Evolutionary conservation across 345 rosid species (phyloP).

Genomic region (Pelargonium nanum): DNA sequence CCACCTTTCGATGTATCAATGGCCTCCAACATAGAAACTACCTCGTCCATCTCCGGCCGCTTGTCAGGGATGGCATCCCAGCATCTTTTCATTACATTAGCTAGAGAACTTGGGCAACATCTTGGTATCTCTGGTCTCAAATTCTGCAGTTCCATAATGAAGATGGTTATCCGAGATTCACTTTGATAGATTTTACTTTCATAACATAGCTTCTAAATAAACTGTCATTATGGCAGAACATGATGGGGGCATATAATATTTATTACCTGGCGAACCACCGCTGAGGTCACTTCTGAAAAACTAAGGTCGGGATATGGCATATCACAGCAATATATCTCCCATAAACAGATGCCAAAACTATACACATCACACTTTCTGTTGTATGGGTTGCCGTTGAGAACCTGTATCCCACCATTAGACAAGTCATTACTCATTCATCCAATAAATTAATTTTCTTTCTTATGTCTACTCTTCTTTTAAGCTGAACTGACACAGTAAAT

Average conservation of each 20-base stretch:
- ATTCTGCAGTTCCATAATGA: constrained; percentile 36
- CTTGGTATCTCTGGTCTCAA: constrained; percentile 96
- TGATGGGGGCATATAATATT: not conserved
- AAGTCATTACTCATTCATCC: too few species aligned
- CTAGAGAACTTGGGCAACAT: constrained; percentile 86
- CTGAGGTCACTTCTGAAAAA: constrained; percentile 91
- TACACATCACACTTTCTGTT: constrained; percentile 96
- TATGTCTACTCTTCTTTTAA: too few species aligned
- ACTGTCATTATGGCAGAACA: not conserved
- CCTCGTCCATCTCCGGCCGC: constrained; percentile 98
- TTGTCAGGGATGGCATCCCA: constrained; percentile 95
- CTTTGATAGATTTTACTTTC: too few species aligned
- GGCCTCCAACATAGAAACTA: constrained; percentile 78
- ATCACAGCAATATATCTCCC: constrained; percentile 99
- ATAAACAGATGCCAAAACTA: too few species aligned
- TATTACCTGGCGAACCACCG: constrained; percentile 85
- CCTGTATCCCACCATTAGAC: constrained; percentile 38
- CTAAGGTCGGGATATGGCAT: constrained; percentile 97
- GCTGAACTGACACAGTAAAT: too few species aligned
- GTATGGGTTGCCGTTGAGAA: constrained; percentile 88
- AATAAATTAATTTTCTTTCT: too few species aligned
- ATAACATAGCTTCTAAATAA: not conserved
- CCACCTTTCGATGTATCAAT: constrained; percentile 86
- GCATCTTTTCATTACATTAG: constrained; percentile 86
- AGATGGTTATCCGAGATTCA: constrained; percentile 4